Percentiles rank a stretch among this genome's conserved stretches.
phyloP scores from a whole-genome alignment of 768 basidiomycete species.

The Mycena belliarum region DNA sequence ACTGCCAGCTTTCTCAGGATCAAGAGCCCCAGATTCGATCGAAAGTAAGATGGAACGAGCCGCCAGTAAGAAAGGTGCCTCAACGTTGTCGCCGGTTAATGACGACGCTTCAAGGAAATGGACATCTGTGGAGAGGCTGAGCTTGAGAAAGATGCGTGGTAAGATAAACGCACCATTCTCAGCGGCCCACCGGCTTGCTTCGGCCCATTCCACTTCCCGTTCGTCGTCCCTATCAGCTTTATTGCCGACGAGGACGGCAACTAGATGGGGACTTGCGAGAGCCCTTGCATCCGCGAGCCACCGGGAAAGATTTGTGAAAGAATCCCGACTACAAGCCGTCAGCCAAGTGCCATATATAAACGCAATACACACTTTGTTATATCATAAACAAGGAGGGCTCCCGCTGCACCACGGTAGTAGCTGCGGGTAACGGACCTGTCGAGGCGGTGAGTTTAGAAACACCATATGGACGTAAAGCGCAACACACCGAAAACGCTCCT shows the following conservation, averaged over 20 bases:
- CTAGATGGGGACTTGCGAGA: conserved; percentile 87
- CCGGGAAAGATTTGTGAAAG: conserved; percentile 78
- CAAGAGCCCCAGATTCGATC: conserved; percentile 87
- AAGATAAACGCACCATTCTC: conserved; percentile 71
- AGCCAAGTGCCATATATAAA: conserved; percentile 13
- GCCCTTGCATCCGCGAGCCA: conserved; percentile 96
- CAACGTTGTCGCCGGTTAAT: conserved; percentile 88
- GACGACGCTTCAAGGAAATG: conserved; percentile 95
- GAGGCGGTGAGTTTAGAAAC: conserved; percentile 2
- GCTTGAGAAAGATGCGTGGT: background rate
- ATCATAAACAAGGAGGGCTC: conserved; percentile 91
- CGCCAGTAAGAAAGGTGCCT: conserved; percentile 87
- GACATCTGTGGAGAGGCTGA: conserved; percentile 55
- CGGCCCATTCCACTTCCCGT: conserved; percentile 92
- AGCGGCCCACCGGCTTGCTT: conserved; percentile 94
- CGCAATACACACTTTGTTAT: conserved; percentile 70
- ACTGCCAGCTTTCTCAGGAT: conserved; percentile 92
- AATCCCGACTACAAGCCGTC: conserved; percentile 64
- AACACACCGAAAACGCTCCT: conserved; percentile 84
- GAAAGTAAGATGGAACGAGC: conserved; percentile 87
- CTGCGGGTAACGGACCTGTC: conserved; percentile 86
- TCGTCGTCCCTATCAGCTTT: conserved; percentile 95
- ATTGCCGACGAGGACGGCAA: conserved; percentile 90
- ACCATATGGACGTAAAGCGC: conserved; percentile 4
- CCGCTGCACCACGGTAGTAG: conserved; percentile 94